Percentiles rank a stretch among this genome's conserved stretches.
phyloP scores from a whole-genome alignment of 2,329 filamentous ascomycete genomes.

The Aspergillus sp. region DNA sequence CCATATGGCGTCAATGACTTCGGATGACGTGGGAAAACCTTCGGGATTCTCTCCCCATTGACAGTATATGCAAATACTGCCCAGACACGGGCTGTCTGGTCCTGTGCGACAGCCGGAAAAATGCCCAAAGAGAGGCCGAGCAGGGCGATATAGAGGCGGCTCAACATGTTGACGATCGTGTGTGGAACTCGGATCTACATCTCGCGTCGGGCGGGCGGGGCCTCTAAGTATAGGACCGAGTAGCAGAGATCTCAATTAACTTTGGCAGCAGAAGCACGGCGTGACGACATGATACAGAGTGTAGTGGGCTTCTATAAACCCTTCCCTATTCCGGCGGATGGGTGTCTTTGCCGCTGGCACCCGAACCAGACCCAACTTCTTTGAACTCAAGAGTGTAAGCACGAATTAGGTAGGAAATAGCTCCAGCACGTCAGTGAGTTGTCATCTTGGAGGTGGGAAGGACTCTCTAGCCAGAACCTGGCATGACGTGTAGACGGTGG shows the following conservation, averaged over 20 bases:
- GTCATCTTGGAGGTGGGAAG: neutral
- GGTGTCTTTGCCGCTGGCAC: neutral
- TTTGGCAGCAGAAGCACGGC: neutral
- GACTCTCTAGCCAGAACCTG: neutral
- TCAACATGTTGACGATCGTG: slow-evolving; percentile 9
- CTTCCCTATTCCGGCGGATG: slow-evolving; percentile 1
- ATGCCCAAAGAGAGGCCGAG: slow-evolving; percentile 4
- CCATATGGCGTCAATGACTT: slow-evolving; percentile 53
- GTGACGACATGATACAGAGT: slow-evolving; percentile 7
- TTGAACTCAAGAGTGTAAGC: neutral
- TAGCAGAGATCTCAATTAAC: neutral
- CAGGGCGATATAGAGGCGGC: neutral
- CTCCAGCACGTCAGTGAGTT: neutral
- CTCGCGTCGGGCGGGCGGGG: neutral
- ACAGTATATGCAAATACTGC: slow-evolving; percentile 55
- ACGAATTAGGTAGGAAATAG: neutral
- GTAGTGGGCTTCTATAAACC: neutral
- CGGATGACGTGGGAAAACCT: slow-evolving; percentile 33
- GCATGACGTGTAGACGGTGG: slow-evolving; percentile 23
- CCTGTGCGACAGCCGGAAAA: slow-evolving; percentile 26
- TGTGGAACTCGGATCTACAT: neutral
- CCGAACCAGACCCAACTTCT: neutral
- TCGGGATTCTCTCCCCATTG: slow-evolving; percentile 57
- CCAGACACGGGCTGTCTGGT: slow-evolving; percentile 38
- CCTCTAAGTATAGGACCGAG: neutral